Base-by-base conservation (phyloP, 305 asterid species). In the Solanum chacoense region DNA sequence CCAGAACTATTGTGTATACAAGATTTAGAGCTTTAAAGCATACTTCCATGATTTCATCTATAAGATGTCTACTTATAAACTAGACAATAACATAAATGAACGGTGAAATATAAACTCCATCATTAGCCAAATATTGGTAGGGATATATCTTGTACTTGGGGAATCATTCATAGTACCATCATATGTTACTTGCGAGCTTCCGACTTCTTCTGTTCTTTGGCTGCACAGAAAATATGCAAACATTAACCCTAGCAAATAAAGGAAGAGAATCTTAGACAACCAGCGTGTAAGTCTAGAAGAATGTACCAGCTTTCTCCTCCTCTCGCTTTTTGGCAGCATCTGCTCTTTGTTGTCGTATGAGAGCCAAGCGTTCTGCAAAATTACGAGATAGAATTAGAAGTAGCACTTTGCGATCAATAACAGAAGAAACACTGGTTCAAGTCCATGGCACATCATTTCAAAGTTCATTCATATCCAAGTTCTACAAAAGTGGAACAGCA, bases 311-410 rank as follows among this genome's bases (percentile, higher is more conserved):
- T 95, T 97, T 97, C 95, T 97, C 98, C 92, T 97, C 99, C 87
- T 97, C 99, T 2, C 98, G 95, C 90, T 97, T 97, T 94, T 96
- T 97, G 24, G 98, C 98, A 90, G 99, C 98, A 24, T 96, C 99
- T 37, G 98, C 98, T 93, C 99, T 95, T 90, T 97, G 96, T 90
- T 97, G 98, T 32, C 99, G 92, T 78, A 97, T 96, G 86, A 97
- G 97, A 76, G 98, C 98, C 92, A 97, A 91, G 28, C 99, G 98
- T 37, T 96, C 99, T 97, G 94, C 89, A 86, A 89, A 37, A 35
- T 75, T 88, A 40, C 18, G 18, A 14, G 26, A 77, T 34, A 40
- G 13, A 38, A 71, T 69, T 29, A 71, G 36, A 32, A n/a, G 55
- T 72, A 65, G 35, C 71, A 83, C 83, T 32, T n/a, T 4, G 36